These are phyloP conservation scores for Trichosporon sp. DNA, from an alignment of 1,284 basidiomycete species.

Conservation along the genomic window DNA sequence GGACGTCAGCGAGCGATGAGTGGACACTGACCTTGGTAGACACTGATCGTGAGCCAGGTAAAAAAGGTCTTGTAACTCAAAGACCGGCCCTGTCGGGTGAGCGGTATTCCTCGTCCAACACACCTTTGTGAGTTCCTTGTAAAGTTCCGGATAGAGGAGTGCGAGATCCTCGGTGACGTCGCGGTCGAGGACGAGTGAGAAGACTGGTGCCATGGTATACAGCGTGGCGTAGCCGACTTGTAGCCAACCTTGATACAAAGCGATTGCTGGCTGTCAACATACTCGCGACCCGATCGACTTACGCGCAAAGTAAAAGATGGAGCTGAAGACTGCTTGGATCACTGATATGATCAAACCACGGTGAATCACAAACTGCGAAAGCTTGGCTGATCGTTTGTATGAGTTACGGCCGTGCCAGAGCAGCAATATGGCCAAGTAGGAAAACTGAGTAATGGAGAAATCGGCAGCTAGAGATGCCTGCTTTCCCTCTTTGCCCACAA, in stretches of 20 bases:
- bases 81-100: slow-evolving; percentile 70
- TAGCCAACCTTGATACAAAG: slow-evolving; percentile 96
- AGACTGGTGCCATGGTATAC: slow-evolving; percentile 98
- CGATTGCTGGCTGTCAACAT: slow-evolving; percentile 65
- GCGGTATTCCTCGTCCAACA: slow-evolving; percentile 29
- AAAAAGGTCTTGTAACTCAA: slow-evolving; percentile 97
- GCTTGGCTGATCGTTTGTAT: slow-evolving; percentile 94
- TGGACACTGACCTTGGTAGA: slow-evolving; percentile 80
- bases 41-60: slow-evolving; percentile 94
- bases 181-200: slow-evolving; percentile 91
- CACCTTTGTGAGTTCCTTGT: slow-evolving; percentile 95
- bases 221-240: slow-evolving; percentile 97
- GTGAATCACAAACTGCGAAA: slow-evolving; percentile 98
- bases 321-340: slow-evolving; percentile 95
- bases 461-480: slow-evolving; percentile 97
- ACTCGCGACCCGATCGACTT: slow-evolving; percentile 58
- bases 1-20: background rate
- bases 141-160: slow-evolving; percentile 92
- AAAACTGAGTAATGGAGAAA: slow-evolving; percentile 96
- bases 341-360: slow-evolving; percentile 96
- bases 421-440: slow-evolving; percentile 88
- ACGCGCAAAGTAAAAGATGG: slow-evolving; percentile 97
- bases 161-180: slow-evolving; percentile 97
- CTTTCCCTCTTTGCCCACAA: slow-evolving; percentile 98
- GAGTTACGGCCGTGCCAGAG: slow-evolving; percentile 89